These are phyloP conservation scores for Aspergillus candidus DNA, from an alignment of 2,329 filamentous ascomycete genomes.

Conservation along the genomic window DNA sequence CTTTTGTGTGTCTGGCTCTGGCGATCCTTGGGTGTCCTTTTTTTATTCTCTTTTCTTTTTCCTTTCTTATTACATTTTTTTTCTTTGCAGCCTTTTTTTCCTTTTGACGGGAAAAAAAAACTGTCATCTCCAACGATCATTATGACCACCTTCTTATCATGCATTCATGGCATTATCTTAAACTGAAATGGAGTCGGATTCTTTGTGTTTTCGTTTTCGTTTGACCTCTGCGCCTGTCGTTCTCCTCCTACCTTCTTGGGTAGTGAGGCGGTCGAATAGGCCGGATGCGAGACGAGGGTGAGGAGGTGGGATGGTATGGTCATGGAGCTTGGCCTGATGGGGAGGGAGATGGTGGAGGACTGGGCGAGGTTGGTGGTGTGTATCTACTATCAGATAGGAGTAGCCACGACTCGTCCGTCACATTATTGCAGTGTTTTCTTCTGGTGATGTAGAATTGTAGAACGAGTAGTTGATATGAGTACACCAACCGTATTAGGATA, in stretches of 20 bases:
- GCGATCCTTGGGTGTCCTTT: conserved; percentile 12
- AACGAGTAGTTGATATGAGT: too few relatives aligned
- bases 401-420: too few relatives aligned
- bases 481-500: too few relatives aligned
- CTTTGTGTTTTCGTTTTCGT: conserved; percentile 9
- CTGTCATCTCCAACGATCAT: conserved; percentile 34
- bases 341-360: background rate
- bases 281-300: background rate
- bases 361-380: conserved; percentile 3
- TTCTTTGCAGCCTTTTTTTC: conserved; percentile 3
- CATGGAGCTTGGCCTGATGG: conserved; percentile 5
- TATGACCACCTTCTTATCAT: conserved; percentile 31
- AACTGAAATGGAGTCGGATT: conserved; percentile 19
- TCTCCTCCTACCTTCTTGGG: conserved; percentile 9
- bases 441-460: too few relatives aligned
- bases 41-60: conserved; percentile 15
- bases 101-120: conserved; percentile 20
- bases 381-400: conserved; percentile 14
- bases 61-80: conserved; percentile 1
- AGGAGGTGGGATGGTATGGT: conserved; percentile 10
- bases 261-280: conserved; percentile 7
- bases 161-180: conserved; percentile 34
- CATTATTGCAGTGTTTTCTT: too few relatives aligned
- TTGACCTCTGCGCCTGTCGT: conserved; percentile 14
- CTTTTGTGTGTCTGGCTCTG: conserved; percentile 16